Percentiles rank a stretch among this genome's conserved stretches.
These are phyloP conservation scores for Candida sp. DNA, from an alignment of 1,139 yeast species.

Conservation along the genomic window DNA sequence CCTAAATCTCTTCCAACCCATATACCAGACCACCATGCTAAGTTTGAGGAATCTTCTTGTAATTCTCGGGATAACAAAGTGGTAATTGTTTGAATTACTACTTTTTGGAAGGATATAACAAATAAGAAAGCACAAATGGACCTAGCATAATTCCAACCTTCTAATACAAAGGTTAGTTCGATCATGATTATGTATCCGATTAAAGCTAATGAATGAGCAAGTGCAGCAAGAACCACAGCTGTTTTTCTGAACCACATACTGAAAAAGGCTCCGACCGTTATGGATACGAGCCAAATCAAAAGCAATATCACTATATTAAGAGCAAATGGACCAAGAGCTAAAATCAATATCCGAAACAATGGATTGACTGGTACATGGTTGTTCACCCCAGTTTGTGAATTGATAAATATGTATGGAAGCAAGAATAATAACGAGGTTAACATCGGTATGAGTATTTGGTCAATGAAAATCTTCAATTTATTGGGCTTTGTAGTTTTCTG, in stretches of 20 bases:
- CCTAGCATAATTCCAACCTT: conserved; percentile 59
- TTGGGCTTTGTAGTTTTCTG: conserved; percentile 31
- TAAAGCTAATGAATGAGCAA: conserved; percentile 53
- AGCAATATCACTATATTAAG: conserved; percentile 43
- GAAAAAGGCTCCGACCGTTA: conserved; percentile 44
- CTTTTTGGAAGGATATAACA: conserved; percentile 51
- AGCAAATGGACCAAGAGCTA: conserved; percentile 52
- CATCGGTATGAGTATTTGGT: conserved; percentile 52
- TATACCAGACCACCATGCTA: conserved; percentile 86
- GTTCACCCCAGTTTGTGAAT: conserved; percentile 63
- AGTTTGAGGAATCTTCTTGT: conserved; percentile 51
- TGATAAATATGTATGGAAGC: conserved; percentile 65
- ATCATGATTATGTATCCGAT: conserved; percentile 51
- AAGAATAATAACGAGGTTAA: conserved; percentile 39
- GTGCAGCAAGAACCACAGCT: conserved; percentile 42
- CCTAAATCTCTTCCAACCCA: conserved; percentile 68
- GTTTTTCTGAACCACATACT: conserved; percentile 31
- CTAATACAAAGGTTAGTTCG: conserved; percentile 60
- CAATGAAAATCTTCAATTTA: conserved; percentile 44
- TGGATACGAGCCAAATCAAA: conserved; percentile 44
- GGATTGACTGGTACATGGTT: conserved; percentile 49
- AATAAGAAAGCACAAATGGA: conserved; percentile 57
- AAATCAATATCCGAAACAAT: conserved; percentile 46
- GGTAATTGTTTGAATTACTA: conserved; percentile 37
- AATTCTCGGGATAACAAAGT: conserved; percentile 55